Evolutionary conservation across 192 early-diverging fungal species (phyloP), one percentile per base, ranked within the genome.

Genomic region (Linnemannia schmuckeri): DNA sequence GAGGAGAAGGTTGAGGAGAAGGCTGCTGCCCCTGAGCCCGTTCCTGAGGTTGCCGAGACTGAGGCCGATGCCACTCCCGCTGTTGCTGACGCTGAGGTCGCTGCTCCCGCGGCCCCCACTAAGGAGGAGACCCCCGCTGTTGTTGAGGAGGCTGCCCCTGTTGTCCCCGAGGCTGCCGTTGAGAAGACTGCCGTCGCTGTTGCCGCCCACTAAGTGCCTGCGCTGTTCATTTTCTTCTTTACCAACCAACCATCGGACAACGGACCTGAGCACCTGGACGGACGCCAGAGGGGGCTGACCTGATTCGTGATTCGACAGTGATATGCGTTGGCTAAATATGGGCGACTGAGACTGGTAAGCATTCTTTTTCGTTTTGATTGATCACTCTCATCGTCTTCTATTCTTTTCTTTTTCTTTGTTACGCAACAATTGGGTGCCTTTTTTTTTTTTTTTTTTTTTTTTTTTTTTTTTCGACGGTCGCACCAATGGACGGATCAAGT

Each of bases 401-500:
- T 40, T 33, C 40, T 63, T 76, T 76, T 41, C 10, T 37, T 63
- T 22, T 57, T 54, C 22, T 0, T 38, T 35, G 49, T 55, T 55
- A 38, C 24, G 40, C 40, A 40, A 24, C 46, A 17, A 27, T 63
- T 57, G 27, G 27, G 54, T 61, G 24, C 13, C 47, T 9, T 71
- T 6, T 49, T 71, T 71, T 18, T 24, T 24, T 69, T 35, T 42
- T 20, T 33, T n/a, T n/a, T n/a, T n/a, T 52, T 61, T 9, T 44
- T 8, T 70, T n/a, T n/a, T 24, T 24, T 69, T 35, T 42, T 20
- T 33, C 75, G 17, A 77, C 72, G 76, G 81, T 82, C 75, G 76
- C 75, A 82, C 81, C 38, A 82, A 47, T 57, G 57, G 44, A 37
- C 27, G 61, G 79, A 81, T 74, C 81, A 27, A 70, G 55, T 57